Evolutionary conservation across 306 rosid species (phyloP), one percentile per base, ranked within the genome.

Genomic region (Lathyrus aphaca): DNA sequence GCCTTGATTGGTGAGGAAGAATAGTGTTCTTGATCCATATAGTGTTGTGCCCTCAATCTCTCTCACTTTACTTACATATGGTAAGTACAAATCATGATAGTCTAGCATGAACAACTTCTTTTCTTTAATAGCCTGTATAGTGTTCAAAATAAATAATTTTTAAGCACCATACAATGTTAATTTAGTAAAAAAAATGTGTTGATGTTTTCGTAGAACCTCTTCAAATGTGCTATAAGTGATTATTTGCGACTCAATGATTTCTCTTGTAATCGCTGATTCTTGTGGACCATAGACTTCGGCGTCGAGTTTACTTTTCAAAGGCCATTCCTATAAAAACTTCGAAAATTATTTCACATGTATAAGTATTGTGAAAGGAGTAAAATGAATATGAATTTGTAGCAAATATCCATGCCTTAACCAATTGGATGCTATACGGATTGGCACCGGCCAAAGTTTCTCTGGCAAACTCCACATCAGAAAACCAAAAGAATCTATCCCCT

Each of bases 401-500:
- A 19, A 19, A 55, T 8, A 49, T 48, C 56, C 66, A 38, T 76
- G 58, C 87, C 84, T 69, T 83, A 25, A 83, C 44, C 38, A 83
- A 62, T 73, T 83, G 71, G 48, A 83, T 79, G 75, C 72, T 73
- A 53, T 71, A 73, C 19, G 87, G 87, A 64, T 83, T 80, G 9
- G 74, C 84, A 50, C 87, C 87, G 10, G 87, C 87, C 75, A 83
- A 73, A 63, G 87, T 83, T 45, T 83, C 80, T 66, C 87, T 83
- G 3, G 84, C 87, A 80, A 83, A 83, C 29, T 88, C 96, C 25
- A 77, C 82, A 71, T 92, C 96, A 59, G 90, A 86, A 49, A 86
- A 71, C 98, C 98, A 88, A 68, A 86, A 89, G 83, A 90, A 86
- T 42, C 71, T 83, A 79, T 92, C 98, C 74, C 88, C 97, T 92